A percentile compares a stretch with the other conserved stretches of the same genome.
These are phyloP conservation scores for Cyclostephanos invisitatus DNA, from an alignment of 108 stramenopile species.

Conservation along the genomic window DNA sequence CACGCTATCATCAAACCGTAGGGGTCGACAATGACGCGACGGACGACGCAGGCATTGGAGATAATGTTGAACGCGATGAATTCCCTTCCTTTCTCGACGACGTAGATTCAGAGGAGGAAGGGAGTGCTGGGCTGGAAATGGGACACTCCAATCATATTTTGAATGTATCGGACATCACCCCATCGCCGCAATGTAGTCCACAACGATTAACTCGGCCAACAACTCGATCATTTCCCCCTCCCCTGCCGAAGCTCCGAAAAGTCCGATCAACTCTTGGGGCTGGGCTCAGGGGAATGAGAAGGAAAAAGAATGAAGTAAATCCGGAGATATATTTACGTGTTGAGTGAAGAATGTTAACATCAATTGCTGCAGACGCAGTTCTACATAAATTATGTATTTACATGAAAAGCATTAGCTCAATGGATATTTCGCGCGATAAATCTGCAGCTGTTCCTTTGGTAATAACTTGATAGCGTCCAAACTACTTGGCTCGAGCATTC, in stretches of 20 bases:
- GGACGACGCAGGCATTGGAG: not conserved
- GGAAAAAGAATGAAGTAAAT: not conserved
- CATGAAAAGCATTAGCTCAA: constrained; percentile 2
- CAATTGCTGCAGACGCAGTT: not conserved
- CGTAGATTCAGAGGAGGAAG: not conserved
- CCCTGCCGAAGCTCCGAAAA: not conserved
- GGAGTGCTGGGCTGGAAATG: not conserved
- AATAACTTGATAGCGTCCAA: constrained; percentile 67
- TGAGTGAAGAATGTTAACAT: not conserved
- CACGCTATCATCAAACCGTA: not conserved
- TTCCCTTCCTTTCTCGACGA: not conserved
- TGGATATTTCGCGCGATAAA: constrained; percentile 70
- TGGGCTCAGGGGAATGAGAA: constrained; percentile 8
- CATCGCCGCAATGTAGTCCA: not conserved
- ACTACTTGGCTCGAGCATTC: constrained; percentile 81
- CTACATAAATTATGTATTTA: not conserved
- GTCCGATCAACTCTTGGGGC: not conserved
- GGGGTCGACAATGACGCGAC: not conserved
- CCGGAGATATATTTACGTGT: not conserved
- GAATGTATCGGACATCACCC: not conserved
- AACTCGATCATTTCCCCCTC: not conserved
- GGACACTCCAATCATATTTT: not conserved
- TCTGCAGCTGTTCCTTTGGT: constrained; percentile 69
- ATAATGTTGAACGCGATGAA: not conserved
- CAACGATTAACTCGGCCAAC: not conserved